Conservation (phyloP, 2,329 filamentous ascomycete species). For the Zymoseptoria ardabiliae region DNA sequence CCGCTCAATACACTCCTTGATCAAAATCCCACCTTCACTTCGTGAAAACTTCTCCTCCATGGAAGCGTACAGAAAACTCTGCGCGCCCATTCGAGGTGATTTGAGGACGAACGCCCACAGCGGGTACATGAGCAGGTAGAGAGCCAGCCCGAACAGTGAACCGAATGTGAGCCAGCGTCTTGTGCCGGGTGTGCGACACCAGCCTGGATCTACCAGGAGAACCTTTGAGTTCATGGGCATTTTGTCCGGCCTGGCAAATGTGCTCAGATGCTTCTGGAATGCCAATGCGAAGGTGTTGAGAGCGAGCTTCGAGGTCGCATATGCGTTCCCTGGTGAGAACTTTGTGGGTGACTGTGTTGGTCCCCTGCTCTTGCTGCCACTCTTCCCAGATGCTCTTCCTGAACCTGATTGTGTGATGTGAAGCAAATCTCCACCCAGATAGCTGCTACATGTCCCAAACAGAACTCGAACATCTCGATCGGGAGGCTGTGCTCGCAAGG, state of each 20-base stretch:
- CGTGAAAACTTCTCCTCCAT: conserved; percentile 70
- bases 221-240: conserved; percentile 76
- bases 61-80: conserved; percentile 75
- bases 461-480: conserved; percentile 89
- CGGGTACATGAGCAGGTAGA: conserved; percentile 73
- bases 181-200: conserved; percentile 77
- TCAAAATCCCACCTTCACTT: conserved; percentile 58
- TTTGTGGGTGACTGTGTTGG: conserved; percentile 36
- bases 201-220: conserved; percentile 79
- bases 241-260: conserved; percentile 76
- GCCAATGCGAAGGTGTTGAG: conserved; percentile 83
- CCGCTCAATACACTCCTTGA: conserved; percentile 84
- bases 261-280: conserved; percentile 84
- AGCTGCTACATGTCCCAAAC: conserved; percentile 78
- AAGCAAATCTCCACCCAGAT: conserved; percentile 68
- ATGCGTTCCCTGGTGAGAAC: conserved; percentile 40
- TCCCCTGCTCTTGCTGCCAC: conserved; percentile 51
- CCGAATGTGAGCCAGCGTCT: conserved; percentile 81
- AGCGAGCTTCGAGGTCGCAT: conserved; percentile 55
- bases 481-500: conserved; percentile 81
- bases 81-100: conserved; percentile 72
- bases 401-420: conserved; percentile 40
- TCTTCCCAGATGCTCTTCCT: conserved; percentile 25
- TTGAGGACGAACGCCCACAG: conserved; percentile 86
- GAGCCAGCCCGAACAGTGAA: conserved; percentile 66